Percentiles rank a stretch among this genome's conserved stretches.
Evolutionary conservation across 805 yeast genomes (phyloP).

Genomic region (Scheffersomyces stipitis): DNA sequence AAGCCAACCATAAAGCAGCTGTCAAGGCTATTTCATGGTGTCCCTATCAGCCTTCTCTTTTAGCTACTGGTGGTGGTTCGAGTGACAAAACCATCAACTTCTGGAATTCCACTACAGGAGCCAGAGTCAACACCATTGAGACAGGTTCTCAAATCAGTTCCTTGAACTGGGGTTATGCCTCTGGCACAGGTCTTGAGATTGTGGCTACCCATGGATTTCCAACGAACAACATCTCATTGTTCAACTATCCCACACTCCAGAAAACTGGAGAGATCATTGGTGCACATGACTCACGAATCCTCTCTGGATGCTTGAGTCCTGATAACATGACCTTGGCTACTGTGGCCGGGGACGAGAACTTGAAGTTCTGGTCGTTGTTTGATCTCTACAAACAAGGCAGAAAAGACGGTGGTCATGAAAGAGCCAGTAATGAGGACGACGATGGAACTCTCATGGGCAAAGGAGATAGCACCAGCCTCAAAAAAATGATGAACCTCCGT

Average conservation of each 20-base stretch:
- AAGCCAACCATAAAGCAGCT: constrained; percentile 86
- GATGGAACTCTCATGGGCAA: constrained; percentile 8
- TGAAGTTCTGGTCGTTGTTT: constrained; percentile 91
- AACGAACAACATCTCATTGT: constrained; percentile 75
- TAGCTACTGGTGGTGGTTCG: constrained; percentile 98
- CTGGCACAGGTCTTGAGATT: constrained; percentile 74
- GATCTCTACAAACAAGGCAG: constrained; percentile 45
- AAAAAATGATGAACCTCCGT: constrained; percentile 26
- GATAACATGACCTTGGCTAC: constrained; percentile 91
- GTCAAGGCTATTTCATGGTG: constrained; percentile 96
- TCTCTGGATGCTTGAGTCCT: constrained; percentile 82
- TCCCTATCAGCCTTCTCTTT: constrained; percentile 74
- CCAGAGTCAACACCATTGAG: constrained; percentile 79
- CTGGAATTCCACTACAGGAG: constrained; percentile 93
- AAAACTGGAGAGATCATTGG: constrained; percentile 82
- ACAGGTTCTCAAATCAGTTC: constrained; percentile 96
- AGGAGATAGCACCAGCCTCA: constrained; percentile 19
- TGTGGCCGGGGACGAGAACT: constrained; percentile 92
- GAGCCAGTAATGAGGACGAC: constrained; percentile 13
- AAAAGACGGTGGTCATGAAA: constrained; percentile 17
- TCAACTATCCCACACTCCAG: constrained; percentile 81
- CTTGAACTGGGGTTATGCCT: constrained; percentile 81
- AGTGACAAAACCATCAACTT: constrained; percentile 85
- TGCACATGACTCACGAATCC: constrained; percentile 89
- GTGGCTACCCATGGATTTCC: constrained; percentile 96